Evolutionary conservation across 129 eudicot species (phyloP), one percentile per base, ranked within the genome.

Genomic region (Centella asiatica): DNA sequence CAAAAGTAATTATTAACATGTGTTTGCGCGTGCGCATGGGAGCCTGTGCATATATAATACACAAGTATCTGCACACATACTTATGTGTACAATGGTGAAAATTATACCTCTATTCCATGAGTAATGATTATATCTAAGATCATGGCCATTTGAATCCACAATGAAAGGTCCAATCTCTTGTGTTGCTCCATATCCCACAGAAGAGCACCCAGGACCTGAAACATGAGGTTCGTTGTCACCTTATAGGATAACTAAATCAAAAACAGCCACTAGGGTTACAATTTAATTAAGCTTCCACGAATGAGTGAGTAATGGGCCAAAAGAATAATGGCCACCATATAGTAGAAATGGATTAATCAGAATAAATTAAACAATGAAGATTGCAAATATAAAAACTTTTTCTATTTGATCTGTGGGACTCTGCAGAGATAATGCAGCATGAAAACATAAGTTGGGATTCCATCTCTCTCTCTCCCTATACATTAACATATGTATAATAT

Each of bases 141-240:
- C 80, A 7, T 68, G 68, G 61, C 84, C 84, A 40, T 77, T 72
- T 62, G 73, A 70, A 46, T 84, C 85, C 42, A 90, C 85, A 40
- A 90, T 66, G 57, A 86, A 86, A 22, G 97, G 97, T 40, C 95
- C 95, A 67, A 90, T 90, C 64, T 90, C 97, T 90, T 86, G 95
- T 65, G 97, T 90, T 70, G 97, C 97, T 76, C 97, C 97, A 73
- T 90, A 90, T 70, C 97, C 97, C 75, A 90, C 97, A 66, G 97
- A 90, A 65, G 97, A 90, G 70, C 97, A 90, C 63, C 97, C 97
- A 0, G 97, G 97, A 71, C 97, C 97, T 90, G 75, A 46, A 74
- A 73, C 51, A 69, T 53, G 44, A 18, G 60, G 4, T 20, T 18
- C 13, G 51, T 40, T 83, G 83, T 72, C 81, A 83, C 83, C 85